These are phyloP conservation scores for Podosphaera aphanis DNA, from an alignment of 2,329 filamentous ascomycete genomes.

Conservation along the genomic window DNA sequence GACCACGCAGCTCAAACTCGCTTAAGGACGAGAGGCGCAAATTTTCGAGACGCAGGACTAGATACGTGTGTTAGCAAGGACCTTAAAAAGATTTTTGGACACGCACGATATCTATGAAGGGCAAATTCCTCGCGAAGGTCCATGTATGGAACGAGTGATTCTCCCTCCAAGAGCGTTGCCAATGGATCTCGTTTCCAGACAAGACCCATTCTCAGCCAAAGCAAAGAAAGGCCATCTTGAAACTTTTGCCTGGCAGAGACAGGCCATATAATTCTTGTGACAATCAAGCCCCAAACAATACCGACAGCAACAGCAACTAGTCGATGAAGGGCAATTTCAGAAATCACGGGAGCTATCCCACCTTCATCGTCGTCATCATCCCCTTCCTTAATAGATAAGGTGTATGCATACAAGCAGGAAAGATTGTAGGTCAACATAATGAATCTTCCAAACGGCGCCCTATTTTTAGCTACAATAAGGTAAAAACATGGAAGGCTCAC, in stretches of 20 bases:
- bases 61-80: conserved; percentile 14
- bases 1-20: conserved; percentile 72
- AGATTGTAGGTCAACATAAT: conserved; percentile 93
- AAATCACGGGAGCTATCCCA: conserved; percentile 59
- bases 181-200: conserved; percentile 92
- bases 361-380: conserved; percentile 77
- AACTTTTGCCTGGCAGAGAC: conserved; percentile 76
- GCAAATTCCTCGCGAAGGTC: conserved; percentile 69
- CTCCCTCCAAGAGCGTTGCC: conserved; percentile 41
- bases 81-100: neutral
- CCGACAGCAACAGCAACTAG: conserved; percentile 69
- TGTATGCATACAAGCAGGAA: conserved; percentile 82
- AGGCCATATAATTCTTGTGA: conserved; percentile 80
- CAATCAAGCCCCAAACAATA: conserved; percentile 74
- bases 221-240: conserved; percentile 66
- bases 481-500: conserved; percentile 71
- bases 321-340: conserved; percentile 70
- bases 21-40: conserved; percentile 50
- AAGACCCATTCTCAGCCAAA: conserved; percentile 84
- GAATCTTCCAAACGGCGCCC: conserved; percentile 78
- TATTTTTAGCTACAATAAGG: conserved; percentile 62
- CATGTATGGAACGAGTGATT: conserved; percentile 46
- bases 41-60: conserved; percentile 40
- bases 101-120: conserved; percentile 49
- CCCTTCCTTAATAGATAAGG: conserved; percentile 54